Evolutionary conservation across 2,329 filamentous ascomycete species (phyloP).

Genomic region (Exophiala lecanii-corni): DNA sequence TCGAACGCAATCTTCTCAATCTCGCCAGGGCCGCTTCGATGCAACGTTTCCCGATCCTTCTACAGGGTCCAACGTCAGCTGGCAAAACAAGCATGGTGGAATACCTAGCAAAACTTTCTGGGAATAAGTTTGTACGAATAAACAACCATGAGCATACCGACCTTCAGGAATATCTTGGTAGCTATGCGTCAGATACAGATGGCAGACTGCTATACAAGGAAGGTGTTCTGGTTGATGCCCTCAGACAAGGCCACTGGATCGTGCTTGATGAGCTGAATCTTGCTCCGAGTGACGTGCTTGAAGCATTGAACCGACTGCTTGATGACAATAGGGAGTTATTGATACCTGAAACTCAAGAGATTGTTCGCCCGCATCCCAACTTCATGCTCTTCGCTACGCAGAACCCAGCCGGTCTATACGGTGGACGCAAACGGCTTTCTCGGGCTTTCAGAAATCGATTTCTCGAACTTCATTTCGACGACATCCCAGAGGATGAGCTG

Average conservation of each 20-base stretch:
- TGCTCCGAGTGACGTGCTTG: constrained; percentile 92
- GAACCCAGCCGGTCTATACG: constrained; percentile 92
- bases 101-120: constrained; percentile 91
- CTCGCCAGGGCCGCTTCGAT: constrained; percentile 91
- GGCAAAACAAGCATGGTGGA: constrained; percentile 99
- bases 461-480: constrained; percentile 93
- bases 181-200: constrained; percentile 80
- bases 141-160: constrained; percentile 99
- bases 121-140: constrained; percentile 95
- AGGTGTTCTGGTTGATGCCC: constrained; percentile 84
- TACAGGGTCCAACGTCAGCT: constrained; percentile 94
- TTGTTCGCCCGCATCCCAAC: constrained; percentile 84
- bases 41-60: constrained; percentile 82
- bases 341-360: constrained; percentile 92
- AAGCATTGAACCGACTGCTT: constrained; percentile 88
- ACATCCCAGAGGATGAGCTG: constrained; percentile 92
- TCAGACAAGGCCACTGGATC: constrained; percentile 94
- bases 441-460: constrained; percentile 96
- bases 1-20: constrained; percentile 91
- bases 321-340: constrained; percentile 95
- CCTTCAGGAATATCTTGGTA: constrained; percentile 93
- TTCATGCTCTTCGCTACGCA: constrained; percentile 99
- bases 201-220: constrained; percentile 89
- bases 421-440: constrained; percentile 87
- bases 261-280: constrained; percentile 96